Evolutionary conservation across 2,329 filamentous ascomycete genomes (phyloP).

Genomic region (Chaetomium globosum): DNA sequence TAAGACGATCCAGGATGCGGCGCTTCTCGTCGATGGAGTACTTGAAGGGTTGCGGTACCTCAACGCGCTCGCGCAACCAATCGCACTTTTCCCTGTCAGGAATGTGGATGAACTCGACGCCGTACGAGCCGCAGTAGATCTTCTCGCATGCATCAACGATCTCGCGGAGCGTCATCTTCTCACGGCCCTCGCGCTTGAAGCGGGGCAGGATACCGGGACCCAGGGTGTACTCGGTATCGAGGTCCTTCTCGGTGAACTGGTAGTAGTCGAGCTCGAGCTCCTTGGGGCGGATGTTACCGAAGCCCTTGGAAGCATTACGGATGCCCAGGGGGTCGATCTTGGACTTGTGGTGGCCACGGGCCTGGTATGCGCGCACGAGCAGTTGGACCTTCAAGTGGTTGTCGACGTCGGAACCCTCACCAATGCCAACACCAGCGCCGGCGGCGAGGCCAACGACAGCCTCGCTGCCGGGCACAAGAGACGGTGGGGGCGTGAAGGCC

Average conservation of each 20-base stretch:
- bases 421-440: slow-evolving; percentile 65
- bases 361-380: slow-evolving; percentile 95
- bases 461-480: slow-evolving; percentile 80
- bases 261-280: slow-evolving; percentile 94
- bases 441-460: slow-evolving; percentile 74
- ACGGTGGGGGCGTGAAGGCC: slow-evolving; percentile 94
- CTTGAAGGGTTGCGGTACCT: slow-evolving; percentile 92
- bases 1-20: slow-evolving; percentile 92
- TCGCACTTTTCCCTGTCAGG: slow-evolving; percentile 97
- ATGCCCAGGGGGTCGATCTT: slow-evolving; percentile 96
- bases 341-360: slow-evolving; percentile 96
- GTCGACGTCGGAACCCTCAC: slow-evolving; percentile 77
- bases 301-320: slow-evolving; percentile 78
- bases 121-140: slow-evolving; percentile 96
- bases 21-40: slow-evolving; percentile 99
- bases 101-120: slow-evolving; percentile 98
- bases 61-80: slow-evolving; percentile 93
- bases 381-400: slow-evolving; percentile 99
- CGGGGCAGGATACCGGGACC: slow-evolving; percentile 93
- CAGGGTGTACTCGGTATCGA: slow-evolving; percentile 87
- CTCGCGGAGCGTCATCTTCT: slow-evolving; percentile 96
- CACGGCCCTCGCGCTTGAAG: slow-evolving; percentile 83
- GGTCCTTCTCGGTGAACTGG: slow-evolving; percentile 89
- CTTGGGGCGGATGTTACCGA: slow-evolving; percentile 84
- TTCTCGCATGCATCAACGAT: slow-evolving; percentile 92